These are phyloP conservation scores for Bassia scoparia DNA, from an alignment of 148 eudicot genomes.

Conservation along the genomic window DNA sequence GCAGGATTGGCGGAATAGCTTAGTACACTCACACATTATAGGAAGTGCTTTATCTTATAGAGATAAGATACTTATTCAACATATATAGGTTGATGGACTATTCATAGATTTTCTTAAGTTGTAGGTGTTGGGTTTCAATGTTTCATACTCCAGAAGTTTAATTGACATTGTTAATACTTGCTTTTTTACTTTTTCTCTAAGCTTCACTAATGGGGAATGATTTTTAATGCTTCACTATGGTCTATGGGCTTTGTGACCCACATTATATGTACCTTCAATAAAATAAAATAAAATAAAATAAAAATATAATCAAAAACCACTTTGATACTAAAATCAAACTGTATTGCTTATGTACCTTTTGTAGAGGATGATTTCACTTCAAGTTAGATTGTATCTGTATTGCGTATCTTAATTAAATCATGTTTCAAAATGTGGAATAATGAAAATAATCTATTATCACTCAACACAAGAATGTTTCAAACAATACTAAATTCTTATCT, in stretches of 20 bases:
- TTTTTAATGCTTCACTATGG: background rate
- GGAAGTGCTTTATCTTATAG: background rate
- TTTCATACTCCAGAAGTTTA: too few species aligned
- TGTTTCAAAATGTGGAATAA: too few species aligned
- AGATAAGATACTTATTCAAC: background rate
- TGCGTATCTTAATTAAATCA: too few species aligned
- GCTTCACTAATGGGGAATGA: background rate
- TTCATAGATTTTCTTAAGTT: background rate
- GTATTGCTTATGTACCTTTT: too few species aligned
- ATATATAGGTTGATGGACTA: background rate
- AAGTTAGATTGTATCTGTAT: too few species aligned
- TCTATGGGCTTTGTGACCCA: background rate
- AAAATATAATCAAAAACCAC: too few species aligned
- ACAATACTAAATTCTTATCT: too few species aligned
- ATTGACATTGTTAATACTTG: background rate
- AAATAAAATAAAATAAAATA: too few species aligned
- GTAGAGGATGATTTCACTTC: too few species aligned
- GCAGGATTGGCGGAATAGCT: background rate
- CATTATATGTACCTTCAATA: background rate
- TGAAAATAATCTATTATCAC: too few species aligned
- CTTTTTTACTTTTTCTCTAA: too few species aligned
- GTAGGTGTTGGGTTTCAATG: background rate
- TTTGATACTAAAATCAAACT: background rate
- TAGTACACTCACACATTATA: background rate
- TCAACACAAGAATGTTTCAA: too few species aligned